Conservation (phyloP, 345 rosid genomes). For the Eucalyptus coolabah region DNA sequence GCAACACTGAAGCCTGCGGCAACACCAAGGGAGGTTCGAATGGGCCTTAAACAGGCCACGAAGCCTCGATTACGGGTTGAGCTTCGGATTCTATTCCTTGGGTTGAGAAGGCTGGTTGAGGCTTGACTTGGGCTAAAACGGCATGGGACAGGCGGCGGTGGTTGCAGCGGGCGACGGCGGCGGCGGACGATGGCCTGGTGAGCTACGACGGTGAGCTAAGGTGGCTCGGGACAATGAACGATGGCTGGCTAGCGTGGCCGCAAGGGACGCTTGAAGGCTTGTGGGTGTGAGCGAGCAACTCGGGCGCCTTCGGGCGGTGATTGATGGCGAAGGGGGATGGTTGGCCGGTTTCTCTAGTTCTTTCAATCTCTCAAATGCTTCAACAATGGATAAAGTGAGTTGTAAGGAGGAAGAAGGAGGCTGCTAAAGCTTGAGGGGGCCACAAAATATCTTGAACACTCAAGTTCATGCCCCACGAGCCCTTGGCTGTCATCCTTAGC, state of each 20-base stretch:
- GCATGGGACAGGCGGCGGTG: fast-evolving
- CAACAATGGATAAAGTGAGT: too few relatives aligned
- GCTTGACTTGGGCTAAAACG: fast-evolving
- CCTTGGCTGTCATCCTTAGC: too few relatives aligned
- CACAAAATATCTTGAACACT: too few relatives aligned
- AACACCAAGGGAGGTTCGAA: fast-evolving
- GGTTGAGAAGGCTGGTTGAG: fast-evolving
- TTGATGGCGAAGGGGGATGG: too few relatives aligned
- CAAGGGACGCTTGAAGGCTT: fast-evolving
- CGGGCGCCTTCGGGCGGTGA: fast-evolving
- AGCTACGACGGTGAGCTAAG: fast-evolving
- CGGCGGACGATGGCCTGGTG: fast-evolving
- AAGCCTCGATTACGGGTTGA: fast-evolving
- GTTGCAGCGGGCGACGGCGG: fast-evolving
- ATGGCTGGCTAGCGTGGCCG: fast-evolving
- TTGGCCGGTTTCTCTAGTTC: too few relatives aligned
- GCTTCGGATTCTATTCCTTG: fast-evolving
- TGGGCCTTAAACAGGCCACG: fast-evolving
- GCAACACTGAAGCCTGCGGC: too few relatives aligned
- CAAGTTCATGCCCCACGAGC: too few relatives aligned
- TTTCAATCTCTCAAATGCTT: too few relatives aligned
- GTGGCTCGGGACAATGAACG: fast-evolving
- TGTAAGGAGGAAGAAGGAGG: too few relatives aligned
- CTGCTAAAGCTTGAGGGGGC: too few relatives aligned
- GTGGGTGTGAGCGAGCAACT: fast-evolving